Evolutionary conservation across 2,329 filamentous ascomycete species (phyloP).

Genomic region (Claviceps pazoutovae): DNA sequence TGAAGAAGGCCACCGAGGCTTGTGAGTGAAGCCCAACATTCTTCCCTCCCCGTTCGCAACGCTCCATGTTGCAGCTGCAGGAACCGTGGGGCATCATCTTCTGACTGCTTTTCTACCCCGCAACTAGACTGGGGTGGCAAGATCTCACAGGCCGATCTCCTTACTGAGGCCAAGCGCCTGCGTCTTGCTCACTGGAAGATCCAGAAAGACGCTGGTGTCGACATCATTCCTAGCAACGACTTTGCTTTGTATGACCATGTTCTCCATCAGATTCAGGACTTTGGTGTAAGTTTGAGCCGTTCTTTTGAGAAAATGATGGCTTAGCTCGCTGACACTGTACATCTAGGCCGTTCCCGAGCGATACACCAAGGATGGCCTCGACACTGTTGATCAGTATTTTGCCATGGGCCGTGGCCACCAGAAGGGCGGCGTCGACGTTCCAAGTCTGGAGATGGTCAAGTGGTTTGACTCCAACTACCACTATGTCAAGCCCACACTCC

Average conservation of each 20-base stretch:
- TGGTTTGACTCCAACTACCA: constrained; percentile 99
- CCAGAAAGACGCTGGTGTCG: constrained; percentile 95
- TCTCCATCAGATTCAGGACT: constrained; percentile 94
- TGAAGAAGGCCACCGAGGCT: constrained; percentile 99
- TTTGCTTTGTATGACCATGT: constrained; percentile 98
- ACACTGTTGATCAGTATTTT: constrained; percentile 92
- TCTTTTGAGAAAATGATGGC: neutral
- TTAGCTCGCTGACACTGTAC: neutral
- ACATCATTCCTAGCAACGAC: constrained; percentile 98
- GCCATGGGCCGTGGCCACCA: constrained; percentile 99
- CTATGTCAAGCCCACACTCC: constrained; percentile 98
- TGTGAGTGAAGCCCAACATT: constrained; percentile 33
- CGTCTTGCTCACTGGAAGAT: constrained; percentile 98
- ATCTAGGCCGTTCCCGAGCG: constrained; percentile 73
- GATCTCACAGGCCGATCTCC: constrained; percentile 78
- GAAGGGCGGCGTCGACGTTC: constrained; percentile 85
- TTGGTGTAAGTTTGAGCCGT: constrained; percentile 52
- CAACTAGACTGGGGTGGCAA: constrained; percentile 69
- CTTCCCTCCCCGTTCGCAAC: neutral
- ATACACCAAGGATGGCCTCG: constrained; percentile 80
- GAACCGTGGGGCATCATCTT: constrained; percentile 3
- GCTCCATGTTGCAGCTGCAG: too few relatives aligned
- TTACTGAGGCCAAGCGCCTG: constrained; percentile 91
- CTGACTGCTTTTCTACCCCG: constrained; percentile 10
- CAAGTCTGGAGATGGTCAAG: constrained; percentile 97